Evolutionary conservation across 495 filamentous ascomycete species (phyloP).

Genomic region (Cenococcum geophilum): DNA sequence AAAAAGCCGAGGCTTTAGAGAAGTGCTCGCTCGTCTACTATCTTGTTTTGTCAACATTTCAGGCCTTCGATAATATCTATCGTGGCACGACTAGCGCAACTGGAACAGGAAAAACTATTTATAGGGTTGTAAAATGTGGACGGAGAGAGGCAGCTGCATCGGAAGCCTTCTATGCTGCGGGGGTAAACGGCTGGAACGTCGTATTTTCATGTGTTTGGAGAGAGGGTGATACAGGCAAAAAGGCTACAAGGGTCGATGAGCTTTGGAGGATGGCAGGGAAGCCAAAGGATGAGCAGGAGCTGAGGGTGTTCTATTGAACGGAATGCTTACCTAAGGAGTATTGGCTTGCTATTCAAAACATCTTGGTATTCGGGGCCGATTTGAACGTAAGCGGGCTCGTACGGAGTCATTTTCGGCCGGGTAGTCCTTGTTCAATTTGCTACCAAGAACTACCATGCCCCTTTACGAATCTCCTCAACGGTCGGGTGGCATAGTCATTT

Average conservation of each 20-base stretch:
- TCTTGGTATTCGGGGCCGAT: background rate
- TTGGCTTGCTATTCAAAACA: background rate
- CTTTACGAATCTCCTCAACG: too few species aligned
- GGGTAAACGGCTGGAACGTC: constrained; percentile 20
- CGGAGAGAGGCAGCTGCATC: constrained; percentile 19
- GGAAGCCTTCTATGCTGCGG: constrained; percentile 24
- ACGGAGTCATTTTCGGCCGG: too few species aligned
- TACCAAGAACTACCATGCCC: too few species aligned
- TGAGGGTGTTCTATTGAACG: constrained; percentile 8
- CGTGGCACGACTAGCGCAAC: background rate
- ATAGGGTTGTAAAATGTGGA: constrained; percentile 27
- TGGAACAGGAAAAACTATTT: constrained; percentile 17
- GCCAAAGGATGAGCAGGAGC: background rate
- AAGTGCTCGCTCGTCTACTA: constrained; percentile 14
- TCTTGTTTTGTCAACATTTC: constrained; percentile 18
- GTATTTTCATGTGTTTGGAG: constrained; percentile 22
- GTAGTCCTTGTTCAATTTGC: too few species aligned
- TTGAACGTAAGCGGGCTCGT: background rate
- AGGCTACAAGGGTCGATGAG: constrained; percentile 11
- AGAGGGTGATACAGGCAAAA: constrained; percentile 10
- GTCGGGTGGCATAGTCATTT: too few species aligned
- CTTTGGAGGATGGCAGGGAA: constrained; percentile 16
- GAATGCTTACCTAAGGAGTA: background rate
- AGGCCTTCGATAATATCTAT: constrained; percentile 7
- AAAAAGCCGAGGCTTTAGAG: constrained; percentile 23